Conservation (phyloP, 768 basidiomycete species). For the Tricholoma terreum region DNA sequence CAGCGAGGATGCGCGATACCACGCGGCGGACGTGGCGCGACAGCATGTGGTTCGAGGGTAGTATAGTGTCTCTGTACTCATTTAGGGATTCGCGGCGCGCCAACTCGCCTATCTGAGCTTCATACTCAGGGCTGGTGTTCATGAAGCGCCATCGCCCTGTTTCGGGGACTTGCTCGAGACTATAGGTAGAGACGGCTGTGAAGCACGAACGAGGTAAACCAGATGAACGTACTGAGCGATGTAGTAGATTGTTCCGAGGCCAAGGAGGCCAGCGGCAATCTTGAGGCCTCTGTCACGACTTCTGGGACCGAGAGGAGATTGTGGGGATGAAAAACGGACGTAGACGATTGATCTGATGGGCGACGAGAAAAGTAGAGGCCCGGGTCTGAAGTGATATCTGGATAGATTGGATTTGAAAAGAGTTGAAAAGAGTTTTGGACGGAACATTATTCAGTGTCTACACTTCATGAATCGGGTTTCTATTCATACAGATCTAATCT, state of each 20-base stretch:
- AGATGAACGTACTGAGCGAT: conserved; percentile 28
- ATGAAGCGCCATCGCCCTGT: conserved; percentile 91
- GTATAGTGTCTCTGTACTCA: conserved; percentile 50
- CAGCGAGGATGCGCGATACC: conserved; percentile 62
- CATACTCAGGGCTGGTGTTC: conserved; percentile 58
- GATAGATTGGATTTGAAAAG: neutral
- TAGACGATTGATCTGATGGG: neutral
- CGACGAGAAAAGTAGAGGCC: neutral
- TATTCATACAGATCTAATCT: too few relatives aligned
- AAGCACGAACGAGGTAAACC: neutral
- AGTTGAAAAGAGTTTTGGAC: neutral
- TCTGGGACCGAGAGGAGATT: neutral
- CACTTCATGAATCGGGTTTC: too few relatives aligned
- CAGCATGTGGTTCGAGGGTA: conserved; percentile 66
- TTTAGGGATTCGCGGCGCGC: conserved; percentile 41
- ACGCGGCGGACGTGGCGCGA: conserved; percentile 68
- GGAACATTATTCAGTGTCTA: too few relatives aligned
- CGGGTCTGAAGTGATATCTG: neutral
- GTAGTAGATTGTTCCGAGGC: conserved; percentile 26
- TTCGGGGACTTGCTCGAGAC: conserved; percentile 81
- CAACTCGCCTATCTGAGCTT: conserved; percentile 47
- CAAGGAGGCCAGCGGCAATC: conserved; percentile 5
- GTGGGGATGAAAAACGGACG: neutral
- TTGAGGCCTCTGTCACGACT: neutral
- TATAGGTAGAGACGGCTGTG: conserved; percentile 21